Percentiles rank a stretch among this genome's conserved stretches.
Evolutionary conservation across 139 green algal species (phyloP).

Genomic region (Picochlorum sp.): DNA sequence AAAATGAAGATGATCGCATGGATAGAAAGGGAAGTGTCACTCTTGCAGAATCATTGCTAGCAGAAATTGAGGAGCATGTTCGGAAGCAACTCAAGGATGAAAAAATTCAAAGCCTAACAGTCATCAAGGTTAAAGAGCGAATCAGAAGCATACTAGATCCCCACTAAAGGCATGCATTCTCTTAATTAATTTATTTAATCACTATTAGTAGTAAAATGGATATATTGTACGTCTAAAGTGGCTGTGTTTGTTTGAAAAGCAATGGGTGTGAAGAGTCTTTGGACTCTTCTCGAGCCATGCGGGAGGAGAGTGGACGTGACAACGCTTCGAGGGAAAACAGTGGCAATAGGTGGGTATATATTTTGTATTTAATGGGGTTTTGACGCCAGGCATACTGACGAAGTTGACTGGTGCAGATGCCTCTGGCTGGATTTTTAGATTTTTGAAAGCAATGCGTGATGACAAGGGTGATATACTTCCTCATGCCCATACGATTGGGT

Average conservation of each 20-base stretch:
- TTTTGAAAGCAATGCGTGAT: slow-evolving; percentile 93
- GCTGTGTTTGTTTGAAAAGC: background rate
- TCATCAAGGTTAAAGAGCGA: no score
- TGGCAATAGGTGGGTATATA: slow-evolving; percentile 66
- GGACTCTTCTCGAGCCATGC: slow-evolving; percentile 79
- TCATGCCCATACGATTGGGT: slow-evolving; percentile 92
- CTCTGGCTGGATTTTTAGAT: slow-evolving; percentile 95
- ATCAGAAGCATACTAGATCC: no score
- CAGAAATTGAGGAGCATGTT: background rate
- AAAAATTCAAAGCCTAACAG: background rate
- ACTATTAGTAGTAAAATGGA: background rate
- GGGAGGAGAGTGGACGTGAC: slow-evolving; percentile 76
- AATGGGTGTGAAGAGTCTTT: slow-evolving; percentile 77
- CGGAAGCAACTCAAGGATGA: background rate
- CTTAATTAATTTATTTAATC: background rate
- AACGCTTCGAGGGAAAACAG: slow-evolving; percentile 65
- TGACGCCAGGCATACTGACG: slow-evolving; percentile 1
- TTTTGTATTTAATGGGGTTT: background rate
- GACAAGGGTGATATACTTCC: slow-evolving; percentile 80
- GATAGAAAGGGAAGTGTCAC: background rate
- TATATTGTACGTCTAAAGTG: background rate
- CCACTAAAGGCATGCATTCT: no score
- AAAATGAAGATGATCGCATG: background rate
- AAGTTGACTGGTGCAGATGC: slow-evolving; percentile 57
- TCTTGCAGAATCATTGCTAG: background rate